Evolutionary conservation across 495 filamentous ascomycete genomes (phyloP), one percentile per base, ranked within the genome.

Genomic region (Staphylotrichum tortipilum): DNA sequence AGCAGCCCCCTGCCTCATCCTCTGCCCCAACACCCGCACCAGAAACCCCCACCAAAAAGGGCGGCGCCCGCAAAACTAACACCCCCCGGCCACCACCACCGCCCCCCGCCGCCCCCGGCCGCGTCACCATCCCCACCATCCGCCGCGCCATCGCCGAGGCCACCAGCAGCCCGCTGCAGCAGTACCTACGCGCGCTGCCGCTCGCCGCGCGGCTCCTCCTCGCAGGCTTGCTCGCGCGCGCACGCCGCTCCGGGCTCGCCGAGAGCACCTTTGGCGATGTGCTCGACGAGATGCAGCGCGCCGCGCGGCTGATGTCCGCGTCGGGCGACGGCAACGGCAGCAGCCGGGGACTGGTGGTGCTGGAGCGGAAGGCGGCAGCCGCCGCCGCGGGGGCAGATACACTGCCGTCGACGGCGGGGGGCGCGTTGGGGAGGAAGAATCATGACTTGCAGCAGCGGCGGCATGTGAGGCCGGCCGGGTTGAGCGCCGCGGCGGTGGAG

Each of bases 91-190:
- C n/a, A n/a, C n/a, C n/a, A n/a, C n/a, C n/a, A n/a, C n/a, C n/a
- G n/a, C n/a, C n/a, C n/a, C n/a, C n/a, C n/a, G n/a, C n/a, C n/a
- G n/a, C n/a, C n/a, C n/a, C n/a, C 1, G 72, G 86, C 51, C 65
- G 79, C 24, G 92, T 96, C 28, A 96, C 89, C 0, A 97, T 97
- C 57, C 80, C 85, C 29, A 94, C 88, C 2, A 82, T 98, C 57
- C 94, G 94, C 58, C 79, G 86, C 63, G 92, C 92, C 15, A 97
- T 99, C 64, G 83, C 84, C 58, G 94, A 99, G 69, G 89, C 90
- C 1, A 97, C 92, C 1, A 88, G 84, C 1, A 94, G 84, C 51
- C 91, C 94, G 1, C 69, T 99, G 35, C 91, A 96, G 60, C 85
- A 86, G 63, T 89, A 85, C 49, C 78, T 99, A 22, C 83, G 88